Base-by-base conservation (phyloP, 2,329 filamentous ascomycete species). In the Aureobasidium pullulans region DNA sequence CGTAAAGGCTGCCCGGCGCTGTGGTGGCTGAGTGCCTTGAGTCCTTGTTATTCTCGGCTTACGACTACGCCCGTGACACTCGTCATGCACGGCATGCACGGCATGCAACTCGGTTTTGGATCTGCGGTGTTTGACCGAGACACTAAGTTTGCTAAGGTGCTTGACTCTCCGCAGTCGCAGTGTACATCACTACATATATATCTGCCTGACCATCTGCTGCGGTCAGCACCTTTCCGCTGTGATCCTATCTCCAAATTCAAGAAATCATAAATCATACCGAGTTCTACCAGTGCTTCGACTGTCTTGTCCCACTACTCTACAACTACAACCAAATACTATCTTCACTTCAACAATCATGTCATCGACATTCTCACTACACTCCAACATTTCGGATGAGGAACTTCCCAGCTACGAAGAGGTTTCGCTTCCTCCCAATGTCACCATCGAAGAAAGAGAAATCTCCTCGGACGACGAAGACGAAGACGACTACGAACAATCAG, bases 141-240 rank as follows among this genome's bases (percentile, higher is more conserved):
- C 43, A 48, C 43, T 40, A 57, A 34, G 39, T 19, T 47, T 46
- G 28, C 28, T 36, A 42, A 19, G 31, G 40, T 46, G 19, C 31
- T 57, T 57, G 50, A 54, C 40, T 56, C 40, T 46, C 52, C 37
- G 39, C 39, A 46, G 13, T 46, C 42, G n/a, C 37, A 16, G 39
- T 36, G 40, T 56, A 56, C 53, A 57, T 57, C 34, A 29, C 15
- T 57, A 31, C 42, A 57, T 57, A 57, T 57, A 47, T 57, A 43
- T 57, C 19, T 47, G 42, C 53, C 42, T 57, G 32, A 31, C 34
- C 53, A 29, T 39, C 42, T 42, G 50, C 40, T 57, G 42, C 29
- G 42, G 53, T 57, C 53, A 57, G 31, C 43, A 32, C 29, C 32
- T 54, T 54, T 48, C 54, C 42, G 34, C 53, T 36, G 37, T 4